Evolutionary conservation across 2,329 filamentous ascomycete genomes (phyloP).

Genomic region (Fusarium humuli): DNA sequence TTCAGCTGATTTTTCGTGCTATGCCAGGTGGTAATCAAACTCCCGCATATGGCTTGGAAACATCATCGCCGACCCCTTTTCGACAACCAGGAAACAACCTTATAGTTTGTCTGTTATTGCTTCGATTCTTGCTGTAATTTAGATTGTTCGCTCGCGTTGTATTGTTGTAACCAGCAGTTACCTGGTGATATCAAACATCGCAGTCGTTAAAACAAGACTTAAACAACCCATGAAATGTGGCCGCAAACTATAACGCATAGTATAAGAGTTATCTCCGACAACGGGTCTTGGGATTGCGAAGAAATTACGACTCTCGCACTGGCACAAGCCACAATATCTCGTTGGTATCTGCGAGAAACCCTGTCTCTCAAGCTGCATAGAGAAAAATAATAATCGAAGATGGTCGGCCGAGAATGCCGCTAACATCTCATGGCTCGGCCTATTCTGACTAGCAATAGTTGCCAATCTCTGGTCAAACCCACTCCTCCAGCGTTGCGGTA

Average conservation of each 20-base stretch:
- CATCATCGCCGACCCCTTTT: conserved; percentile 32
- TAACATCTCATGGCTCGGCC: conserved; percentile 36
- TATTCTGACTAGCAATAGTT: conserved; percentile 37
- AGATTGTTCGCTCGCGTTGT: conserved; percentile 27
- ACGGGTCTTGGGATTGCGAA: conserved; percentile 22
- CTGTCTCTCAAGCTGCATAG: conserved; percentile 24
- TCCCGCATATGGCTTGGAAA: conserved; percentile 25
- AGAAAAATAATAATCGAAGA: conserved; percentile 22
- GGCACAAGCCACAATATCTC: conserved; percentile 39
- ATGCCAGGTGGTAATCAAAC: conserved; percentile 43
- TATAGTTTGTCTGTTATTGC: conserved; percentile 36
- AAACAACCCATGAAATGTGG: conserved; percentile 10
- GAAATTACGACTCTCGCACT: conserved; percentile 29
- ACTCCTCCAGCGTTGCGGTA: conserved; percentile 28
- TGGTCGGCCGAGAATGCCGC: conserved; percentile 37
- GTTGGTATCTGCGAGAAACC: conserved; percentile 32
- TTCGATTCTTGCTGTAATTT: conserved; percentile 23
- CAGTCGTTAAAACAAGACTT: conserved; percentile 17
- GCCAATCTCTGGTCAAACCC: conserved; percentile 40
- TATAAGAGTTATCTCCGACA: conserved; percentile 36
- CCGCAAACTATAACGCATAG: conserved; percentile 13
- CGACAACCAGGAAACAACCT: conserved; percentile 26
- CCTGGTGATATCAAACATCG: conserved; percentile 35
- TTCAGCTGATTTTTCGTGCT: conserved; percentile 31
- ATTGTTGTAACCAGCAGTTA: conserved; percentile 37